phyloP scores from a whole-genome alignment of 495 filamentous ascomycete genomes.

The Xylaria bambusicola region DNA sequence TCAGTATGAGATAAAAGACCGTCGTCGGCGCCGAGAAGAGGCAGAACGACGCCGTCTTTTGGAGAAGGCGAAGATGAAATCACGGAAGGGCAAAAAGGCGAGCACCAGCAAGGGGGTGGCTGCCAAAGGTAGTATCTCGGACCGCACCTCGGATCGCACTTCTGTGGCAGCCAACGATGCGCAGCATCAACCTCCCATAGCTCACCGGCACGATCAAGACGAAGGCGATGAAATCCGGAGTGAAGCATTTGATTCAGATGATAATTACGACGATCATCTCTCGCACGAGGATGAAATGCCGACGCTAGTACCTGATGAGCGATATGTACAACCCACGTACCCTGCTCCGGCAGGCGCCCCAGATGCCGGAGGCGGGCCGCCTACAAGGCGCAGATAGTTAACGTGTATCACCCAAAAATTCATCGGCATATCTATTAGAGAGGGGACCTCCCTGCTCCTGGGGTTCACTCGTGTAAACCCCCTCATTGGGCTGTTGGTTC shows the following conservation, averaged over 20 bases:
- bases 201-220: slow-evolving; percentile 32
- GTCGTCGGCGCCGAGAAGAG: slow-evolving; percentile 75
- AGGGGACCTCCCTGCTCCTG: too few species aligned
- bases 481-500: too few species aligned
- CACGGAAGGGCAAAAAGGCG: slow-evolving; percentile 73
- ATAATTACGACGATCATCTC: slow-evolving; percentile 26
- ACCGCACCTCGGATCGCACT: slow-evolving; percentile 33
- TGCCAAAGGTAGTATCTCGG: slow-evolving; percentile 61
- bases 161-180: slow-evolving; percentile 26
- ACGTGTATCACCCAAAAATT: too few species aligned
- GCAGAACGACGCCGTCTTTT: slow-evolving; percentile 81
- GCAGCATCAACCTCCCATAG: slow-evolving; percentile 24
- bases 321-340: not conserved
- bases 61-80: slow-evolving; percentile 95
- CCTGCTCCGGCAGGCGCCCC: not conserved
- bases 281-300: slow-evolving; percentile 15
- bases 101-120: slow-evolving; percentile 52
- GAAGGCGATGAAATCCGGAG: slow-evolving; percentile 39
- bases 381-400: not conserved
- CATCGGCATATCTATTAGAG: too few species aligned
- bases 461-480: too few species aligned
- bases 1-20: slow-evolving; percentile 93
- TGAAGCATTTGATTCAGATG: slow-evolving; percentile 26
- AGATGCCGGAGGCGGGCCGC: not conserved
- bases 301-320: not conserved